Evolutionary conservation across 345 rosid species (phyloP).

Genomic region (Sonneratia caseolaris): DNA sequence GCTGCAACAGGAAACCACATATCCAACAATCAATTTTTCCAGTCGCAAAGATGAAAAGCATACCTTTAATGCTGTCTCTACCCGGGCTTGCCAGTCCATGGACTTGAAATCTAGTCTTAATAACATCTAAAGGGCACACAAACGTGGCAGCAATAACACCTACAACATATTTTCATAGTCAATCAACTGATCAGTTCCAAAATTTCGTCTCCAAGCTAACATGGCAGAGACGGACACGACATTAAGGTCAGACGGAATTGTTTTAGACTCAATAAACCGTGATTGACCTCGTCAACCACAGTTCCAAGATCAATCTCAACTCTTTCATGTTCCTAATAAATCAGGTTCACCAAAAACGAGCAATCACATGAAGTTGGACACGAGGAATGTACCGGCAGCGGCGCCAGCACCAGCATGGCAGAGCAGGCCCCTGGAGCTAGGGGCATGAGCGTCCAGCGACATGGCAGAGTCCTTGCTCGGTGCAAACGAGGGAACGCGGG

Average conservation of each 20-base stretch:
- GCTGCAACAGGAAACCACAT: not conserved
- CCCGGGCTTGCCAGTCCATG: constrained; percentile 56
- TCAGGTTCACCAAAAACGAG: not conserved
- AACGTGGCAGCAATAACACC: constrained; percentile 82
- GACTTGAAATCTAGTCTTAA: constrained; percentile 88
- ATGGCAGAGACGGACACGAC: too few species aligned
- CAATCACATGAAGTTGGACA: too few species aligned
- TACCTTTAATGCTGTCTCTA: constrained; percentile 40
- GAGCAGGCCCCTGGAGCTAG: constrained; percentile 42
- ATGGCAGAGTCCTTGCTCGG: constrained; percentile 20
- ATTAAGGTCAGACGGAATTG: too few species aligned
- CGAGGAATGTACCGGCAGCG: constrained; percentile 47
- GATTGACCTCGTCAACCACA: too few species aligned
- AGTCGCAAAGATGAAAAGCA: not conserved
- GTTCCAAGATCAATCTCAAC: too few species aligned
- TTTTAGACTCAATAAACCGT: too few species aligned
- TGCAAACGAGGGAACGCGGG: constrained; percentile 7
- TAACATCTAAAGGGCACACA: constrained; percentile 87
- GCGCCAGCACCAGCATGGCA: constrained; percentile 92
- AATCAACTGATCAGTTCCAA: not conserved
- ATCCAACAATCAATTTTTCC: not conserved
- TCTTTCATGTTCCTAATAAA: too few species aligned
- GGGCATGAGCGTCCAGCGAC: constrained; percentile 49
- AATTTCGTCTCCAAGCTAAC: too few species aligned
- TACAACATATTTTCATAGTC: constrained; percentile 10